Percentiles rank a stretch among this genome's conserved stretches.
phyloP scores from a whole-genome alignment of 208 protist species.

The Trypanosoma avium region DNA sequence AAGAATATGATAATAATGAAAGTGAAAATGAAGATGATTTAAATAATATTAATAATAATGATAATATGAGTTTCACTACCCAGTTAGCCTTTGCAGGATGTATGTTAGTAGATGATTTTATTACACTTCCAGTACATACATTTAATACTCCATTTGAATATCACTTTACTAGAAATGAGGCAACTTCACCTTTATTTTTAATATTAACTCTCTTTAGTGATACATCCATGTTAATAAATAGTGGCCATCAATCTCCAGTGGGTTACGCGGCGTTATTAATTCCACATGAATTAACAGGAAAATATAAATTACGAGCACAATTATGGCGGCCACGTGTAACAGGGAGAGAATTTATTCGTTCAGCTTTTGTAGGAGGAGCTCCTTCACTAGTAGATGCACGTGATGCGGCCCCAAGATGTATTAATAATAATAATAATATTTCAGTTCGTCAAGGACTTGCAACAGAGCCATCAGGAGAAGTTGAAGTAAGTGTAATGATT shows the following conservation, averaged over 20 bases:
- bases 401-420: conserved; percentile 30
- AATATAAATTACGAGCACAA: conserved; percentile 33
- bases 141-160: conserved; percentile 76
- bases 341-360: conserved; percentile 59
- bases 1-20: too few species aligned
- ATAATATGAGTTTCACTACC: conserved; percentile 36
- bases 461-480: conserved; percentile 40
- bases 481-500: conserved; percentile 54
- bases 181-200: conserved; percentile 48
- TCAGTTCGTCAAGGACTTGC: conserved; percentile 44
- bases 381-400: conserved; percentile 53
- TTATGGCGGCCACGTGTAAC: conserved; percentile 65
- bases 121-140: conserved; percentile 52
- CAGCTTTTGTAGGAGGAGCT: conserved; percentile 54
- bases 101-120: conserved; percentile 42
- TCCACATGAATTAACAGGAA: conserved; percentile 43
- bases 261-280: conserved; percentile 63
- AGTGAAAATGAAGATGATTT: not conserved
- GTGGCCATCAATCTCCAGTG: conserved; percentile 49
- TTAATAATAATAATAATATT: conserved; percentile 32
- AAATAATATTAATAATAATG: not conserved
- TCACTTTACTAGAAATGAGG: conserved; percentile 27
- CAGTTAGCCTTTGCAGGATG: conserved; percentile 53
- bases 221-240: conserved; percentile 31
- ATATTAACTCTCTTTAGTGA: conserved; percentile 59